Evolutionary conservation across 2,329 filamentous ascomycete species (phyloP).

Genomic region (Colletotrichum endophyticum): DNA sequence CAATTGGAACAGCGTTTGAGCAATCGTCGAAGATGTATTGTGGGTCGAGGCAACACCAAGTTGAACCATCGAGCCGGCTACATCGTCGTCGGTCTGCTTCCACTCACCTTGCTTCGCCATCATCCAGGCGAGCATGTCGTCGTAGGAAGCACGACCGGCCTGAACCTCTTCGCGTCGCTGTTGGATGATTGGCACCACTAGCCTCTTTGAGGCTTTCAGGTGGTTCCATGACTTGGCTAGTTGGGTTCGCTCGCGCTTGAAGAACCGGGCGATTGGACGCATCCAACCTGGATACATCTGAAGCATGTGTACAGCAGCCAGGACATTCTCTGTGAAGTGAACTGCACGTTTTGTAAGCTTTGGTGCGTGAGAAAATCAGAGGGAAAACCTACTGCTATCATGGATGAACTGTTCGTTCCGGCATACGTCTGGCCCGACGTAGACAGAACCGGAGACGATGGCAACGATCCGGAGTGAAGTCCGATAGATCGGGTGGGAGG

Average conservation of each 20-base stretch:
- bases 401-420: slow-evolving; percentile 45
- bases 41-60: slow-evolving; percentile 52
- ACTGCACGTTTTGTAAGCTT: slow-evolving; percentile 17
- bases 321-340: neutral
- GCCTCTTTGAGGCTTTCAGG: neutral
- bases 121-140: slow-evolving; percentile 33
- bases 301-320: neutral
- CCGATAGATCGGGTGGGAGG: slow-evolving; percentile 35
- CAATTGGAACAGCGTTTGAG: slow-evolving; percentile 50
- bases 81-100: slow-evolving; percentile 28
- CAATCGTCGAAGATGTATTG: slow-evolving; percentile 45
- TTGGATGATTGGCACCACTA: neutral
- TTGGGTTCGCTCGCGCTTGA: neutral
- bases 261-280: neutral
- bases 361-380: slow-evolving; percentile 30
- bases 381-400: slow-evolving; percentile 44
- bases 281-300: neutral
- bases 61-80: slow-evolving; percentile 43
- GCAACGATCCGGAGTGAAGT: slow-evolving; percentile 46
- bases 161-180: neutral
- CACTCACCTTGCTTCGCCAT: slow-evolving; percentile 38
- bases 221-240: neutral
- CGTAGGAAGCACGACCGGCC: neutral
- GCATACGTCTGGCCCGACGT: slow-evolving; percentile 46
- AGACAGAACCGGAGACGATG: slow-evolving; percentile 46